Conservation (phyloP, 2,329 filamentous ascomycete genomes). For the Rhynchosporium secalis region DNA sequence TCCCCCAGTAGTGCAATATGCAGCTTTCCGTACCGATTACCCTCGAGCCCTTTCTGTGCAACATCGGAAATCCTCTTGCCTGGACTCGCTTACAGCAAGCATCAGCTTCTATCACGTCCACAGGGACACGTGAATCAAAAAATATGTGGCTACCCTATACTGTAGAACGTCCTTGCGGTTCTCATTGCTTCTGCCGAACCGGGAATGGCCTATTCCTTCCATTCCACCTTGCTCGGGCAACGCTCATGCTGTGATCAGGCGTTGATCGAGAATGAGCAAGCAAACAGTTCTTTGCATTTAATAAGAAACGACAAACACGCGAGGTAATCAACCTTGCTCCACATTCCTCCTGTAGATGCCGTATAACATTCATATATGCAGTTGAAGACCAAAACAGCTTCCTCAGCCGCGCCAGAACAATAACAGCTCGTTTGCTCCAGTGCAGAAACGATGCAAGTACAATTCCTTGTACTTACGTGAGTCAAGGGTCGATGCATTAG, state of each 20-base stretch:
- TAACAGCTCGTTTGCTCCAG: neutral
- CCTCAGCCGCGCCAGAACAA: neutral
- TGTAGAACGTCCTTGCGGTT: conserved; percentile 6
- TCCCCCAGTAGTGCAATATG: neutral
- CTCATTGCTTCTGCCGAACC: neutral
- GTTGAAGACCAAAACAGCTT: conserved; percentile 2
- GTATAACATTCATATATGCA: conserved; percentile 6
- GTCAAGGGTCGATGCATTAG: conserved; percentile 10
- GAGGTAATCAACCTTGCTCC: conserved; percentile 5
- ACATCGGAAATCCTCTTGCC: conserved; percentile 1
- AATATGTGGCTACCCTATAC: neutral
- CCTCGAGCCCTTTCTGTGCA: neutral
- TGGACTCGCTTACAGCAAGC: neutral
- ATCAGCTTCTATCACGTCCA: neutral
- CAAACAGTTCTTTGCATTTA: neutral
- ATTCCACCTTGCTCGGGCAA: neutral
- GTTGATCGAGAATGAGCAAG: neutral
- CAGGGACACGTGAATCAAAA: conserved; percentile 11
- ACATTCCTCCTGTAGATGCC: conserved; percentile 11
- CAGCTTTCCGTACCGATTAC: conserved; percentile 15
- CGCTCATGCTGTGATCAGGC: conserved; percentile 3
- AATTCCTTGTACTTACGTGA: conserved; percentile 12
- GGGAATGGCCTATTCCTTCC: neutral
- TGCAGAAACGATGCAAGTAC: neutral
- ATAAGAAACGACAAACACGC: neutral